Conservation (phyloP, 495 filamentous ascomycete genomes). For the Neurospora tetrasperma region DNA sequence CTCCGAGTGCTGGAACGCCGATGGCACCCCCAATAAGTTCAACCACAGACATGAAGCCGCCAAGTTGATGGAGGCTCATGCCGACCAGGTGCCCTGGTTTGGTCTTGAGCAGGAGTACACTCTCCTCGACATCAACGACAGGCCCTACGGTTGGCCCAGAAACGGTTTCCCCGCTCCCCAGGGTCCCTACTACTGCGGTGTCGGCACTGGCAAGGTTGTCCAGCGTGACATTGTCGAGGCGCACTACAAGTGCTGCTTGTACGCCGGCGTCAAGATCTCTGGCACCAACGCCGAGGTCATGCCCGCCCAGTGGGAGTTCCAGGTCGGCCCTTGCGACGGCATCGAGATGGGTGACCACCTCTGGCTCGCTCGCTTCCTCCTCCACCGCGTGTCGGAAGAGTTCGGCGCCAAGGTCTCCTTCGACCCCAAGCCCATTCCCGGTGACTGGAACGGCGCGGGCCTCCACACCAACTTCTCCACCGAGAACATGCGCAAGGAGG, state of each 20-base stretch:
- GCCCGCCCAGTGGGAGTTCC: slow-evolving; percentile 98
- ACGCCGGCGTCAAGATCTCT: slow-evolving; percentile 83
- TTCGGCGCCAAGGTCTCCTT: slow-evolving; percentile 95
- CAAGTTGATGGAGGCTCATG: slow-evolving; percentile 81
- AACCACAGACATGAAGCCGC: slow-evolving; percentile 65
- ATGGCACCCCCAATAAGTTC: slow-evolving; percentile 97
- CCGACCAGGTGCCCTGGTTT: slow-evolving; percentile 84
- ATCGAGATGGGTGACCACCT: slow-evolving; percentile 95
- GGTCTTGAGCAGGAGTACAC: slow-evolving; percentile 87
- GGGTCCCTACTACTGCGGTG: slow-evolving; percentile 98
- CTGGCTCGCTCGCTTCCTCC: slow-evolving; percentile 94
- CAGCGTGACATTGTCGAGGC: slow-evolving; percentile 97
- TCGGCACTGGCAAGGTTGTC: slow-evolving; percentile 93
- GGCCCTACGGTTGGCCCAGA: slow-evolving; percentile 89
- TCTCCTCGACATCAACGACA: slow-evolving; percentile 65
- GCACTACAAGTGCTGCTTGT: slow-evolving; percentile 96
- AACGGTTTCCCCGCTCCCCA: slow-evolving; percentile 90
- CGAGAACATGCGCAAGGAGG: slow-evolving; percentile 74
- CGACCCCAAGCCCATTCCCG: slow-evolving; percentile 95
- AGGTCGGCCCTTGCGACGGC: slow-evolving; percentile 87
- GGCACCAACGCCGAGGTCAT: slow-evolving; percentile 96
- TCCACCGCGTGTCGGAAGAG: slow-evolving; percentile 92
- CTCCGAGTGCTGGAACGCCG: slow-evolving; percentile 88
- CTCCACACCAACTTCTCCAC: slow-evolving; percentile 93
- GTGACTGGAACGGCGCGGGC: slow-evolving; percentile 99